Evolutionary conservation across 2,329 filamentous ascomycete genomes (phyloP).

Genomic region (Chrysoporthe austroafricana): DNA sequence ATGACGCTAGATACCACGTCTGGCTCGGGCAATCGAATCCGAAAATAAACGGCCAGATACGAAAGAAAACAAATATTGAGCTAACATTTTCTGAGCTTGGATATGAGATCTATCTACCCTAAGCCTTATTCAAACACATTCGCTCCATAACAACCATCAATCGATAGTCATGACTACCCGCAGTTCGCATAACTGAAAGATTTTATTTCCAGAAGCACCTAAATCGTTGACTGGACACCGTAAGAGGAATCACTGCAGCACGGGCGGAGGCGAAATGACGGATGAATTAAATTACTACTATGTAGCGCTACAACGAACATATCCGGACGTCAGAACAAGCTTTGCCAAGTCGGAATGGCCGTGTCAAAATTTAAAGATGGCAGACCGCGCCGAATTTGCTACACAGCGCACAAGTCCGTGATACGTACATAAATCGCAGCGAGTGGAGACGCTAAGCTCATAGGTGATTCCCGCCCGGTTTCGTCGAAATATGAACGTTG

Average conservation of each 20-base stretch:
- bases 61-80: not conserved
- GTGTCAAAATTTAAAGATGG: not conserved
- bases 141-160: not conserved
- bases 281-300: not conserved
- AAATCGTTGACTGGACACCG: not conserved
- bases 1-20: too few species aligned
- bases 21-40: too few species aligned
- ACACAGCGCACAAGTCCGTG: not conserved
- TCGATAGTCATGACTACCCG: not conserved
- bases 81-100: not conserved
- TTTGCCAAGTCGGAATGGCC: slow-evolving; percentile 2
- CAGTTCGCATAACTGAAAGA: not conserved
- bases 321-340: not conserved
- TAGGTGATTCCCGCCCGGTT: not conserved
- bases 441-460: slow-evolving; percentile 1
- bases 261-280: not conserved
- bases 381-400: not conserved
- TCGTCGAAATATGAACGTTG: not conserved
- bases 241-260: not conserved
- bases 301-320: too few species aligned
- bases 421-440: not conserved
- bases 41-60: not conserved
- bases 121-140: not conserved
- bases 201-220: not conserved
- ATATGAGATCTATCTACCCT: not conserved